Percentiles rank a stretch among this genome's conserved stretches.
These are phyloP conservation scores for Phyllosticta ampelicida DNA, from an alignment of 2,329 filamentous ascomycete genomes.

Conservation along the genomic window DNA sequence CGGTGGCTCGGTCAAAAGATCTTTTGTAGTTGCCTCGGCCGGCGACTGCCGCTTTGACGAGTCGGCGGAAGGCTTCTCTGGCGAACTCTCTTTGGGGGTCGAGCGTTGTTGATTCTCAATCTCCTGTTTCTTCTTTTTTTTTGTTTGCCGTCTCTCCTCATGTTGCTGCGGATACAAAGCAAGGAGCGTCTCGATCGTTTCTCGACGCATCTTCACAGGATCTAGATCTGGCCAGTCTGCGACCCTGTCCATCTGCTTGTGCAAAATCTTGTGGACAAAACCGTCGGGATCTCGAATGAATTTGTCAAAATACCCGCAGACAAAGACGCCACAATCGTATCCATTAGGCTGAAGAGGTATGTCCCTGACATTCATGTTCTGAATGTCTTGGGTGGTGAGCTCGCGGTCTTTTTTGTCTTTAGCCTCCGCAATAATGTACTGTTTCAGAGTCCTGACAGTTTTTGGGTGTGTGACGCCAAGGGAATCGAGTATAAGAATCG, in stretches of 20 bases:
- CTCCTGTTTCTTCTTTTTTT: slow-evolving; percentile 15
- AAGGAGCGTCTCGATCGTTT: slow-evolving; percentile 58
- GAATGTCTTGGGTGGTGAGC: slow-evolving; percentile 35
- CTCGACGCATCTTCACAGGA: slow-evolving; percentile 48
- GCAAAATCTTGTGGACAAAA: slow-evolving; percentile 58
- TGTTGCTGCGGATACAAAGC: slow-evolving; percentile 50
- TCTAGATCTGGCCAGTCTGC: slow-evolving; percentile 45
- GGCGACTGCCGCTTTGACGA: background rate
- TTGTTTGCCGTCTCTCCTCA: slow-evolving; percentile 28
- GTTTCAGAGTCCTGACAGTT: slow-evolving; percentile 58
- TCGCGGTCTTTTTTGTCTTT: slow-evolving; percentile 46
- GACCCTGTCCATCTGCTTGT: slow-evolving; percentile 48
- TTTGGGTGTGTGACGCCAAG: slow-evolving; percentile 51
- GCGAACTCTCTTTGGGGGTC: background rate
- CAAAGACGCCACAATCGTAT: slow-evolving; percentile 80
- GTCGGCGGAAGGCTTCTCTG: background rate
- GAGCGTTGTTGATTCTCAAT: background rate
- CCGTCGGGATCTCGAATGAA: slow-evolving; percentile 65
- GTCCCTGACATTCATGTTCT: slow-evolving; percentile 53
- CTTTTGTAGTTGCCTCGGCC: background rate
- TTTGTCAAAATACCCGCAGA: slow-evolving; percentile 73
- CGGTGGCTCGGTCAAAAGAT: background rate
- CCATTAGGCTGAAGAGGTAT: slow-evolving; percentile 76
- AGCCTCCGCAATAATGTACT: slow-evolving; percentile 68
- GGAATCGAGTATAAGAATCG: slow-evolving; percentile 82